Base-by-base conservation (phyloP, 805 yeast species). In the Scheffersomyces ergatensis region DNA sequence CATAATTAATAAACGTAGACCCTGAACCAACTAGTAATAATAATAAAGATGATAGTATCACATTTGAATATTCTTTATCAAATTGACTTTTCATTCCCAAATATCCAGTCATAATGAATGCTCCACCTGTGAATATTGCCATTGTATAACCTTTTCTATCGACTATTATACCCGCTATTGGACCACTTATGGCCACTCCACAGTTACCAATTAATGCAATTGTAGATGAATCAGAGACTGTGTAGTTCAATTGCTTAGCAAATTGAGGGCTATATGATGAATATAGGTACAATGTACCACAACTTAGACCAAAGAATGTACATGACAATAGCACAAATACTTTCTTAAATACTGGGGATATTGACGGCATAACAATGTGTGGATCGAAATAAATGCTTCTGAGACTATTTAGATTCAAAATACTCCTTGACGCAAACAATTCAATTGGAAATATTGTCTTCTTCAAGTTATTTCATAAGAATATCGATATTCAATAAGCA, bases 191-290 rank as follows among this genome's bases (percentile, higher is more conserved):
- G 15, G 85, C 67, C 3, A 83, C 71, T 0, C 90, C 89, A 29
- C 85, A 61, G 25, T 83, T 77, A 1, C 92, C 95, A 6, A 75
- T 57, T 53, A 84, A 74, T 2, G 89, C 90, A 3, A 85, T 72
- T 21, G 72, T 55, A 4, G 89, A 79, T 4, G 85, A 70, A 39
- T 82, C 75, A 0, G 86, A 71, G 2, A 86, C 88, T 1, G 78
- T 56, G 49, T 86, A 78, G 16, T 63, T 62, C 39, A 86, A 70
- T 38, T 70, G 69, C 21, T 59, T 60, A 1, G 89, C 86, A 40
- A 85, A 69, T 56, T 86, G 93, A 0, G 95, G 92, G 29, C 89
- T 83, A 57, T 80, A 86, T 0, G 88, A 86, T 7, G 87, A 80
- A 61, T 81, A 86, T 34, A 85, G 65, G 60, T 86, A 86, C 51